Conservation (phyloP, 345 rosid species). For the Gossypium raimondii region DNA sequence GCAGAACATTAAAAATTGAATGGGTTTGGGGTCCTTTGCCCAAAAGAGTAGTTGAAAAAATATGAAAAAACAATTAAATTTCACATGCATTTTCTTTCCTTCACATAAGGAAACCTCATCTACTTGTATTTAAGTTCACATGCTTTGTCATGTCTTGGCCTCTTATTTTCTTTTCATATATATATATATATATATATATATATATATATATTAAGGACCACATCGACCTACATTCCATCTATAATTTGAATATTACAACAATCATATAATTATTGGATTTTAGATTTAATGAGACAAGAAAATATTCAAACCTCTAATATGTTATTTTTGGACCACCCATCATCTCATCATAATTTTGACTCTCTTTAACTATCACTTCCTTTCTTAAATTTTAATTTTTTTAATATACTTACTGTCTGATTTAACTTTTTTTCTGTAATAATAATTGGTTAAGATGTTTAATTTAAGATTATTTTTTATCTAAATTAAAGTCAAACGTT, state of each 20-base stretch:
- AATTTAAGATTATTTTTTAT: too few relatives aligned
- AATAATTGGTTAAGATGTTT: too few relatives aligned
- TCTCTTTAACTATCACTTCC: neutral
- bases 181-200: neutral
- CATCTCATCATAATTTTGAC: neutral
- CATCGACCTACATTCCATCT: conserved; percentile 15
- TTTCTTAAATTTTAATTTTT: neutral
- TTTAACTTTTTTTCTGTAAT: neutral
- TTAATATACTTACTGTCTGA: neutral
- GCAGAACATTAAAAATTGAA: neutral
- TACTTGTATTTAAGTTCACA: conserved; percentile 9
- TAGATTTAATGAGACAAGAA: neutral
- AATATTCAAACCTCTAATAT: neutral
- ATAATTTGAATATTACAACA: neutral
- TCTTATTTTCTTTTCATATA: neutral
- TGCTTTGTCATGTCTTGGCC: conserved; percentile 10
- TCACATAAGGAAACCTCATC: neutral
- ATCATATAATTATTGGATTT: neutral
- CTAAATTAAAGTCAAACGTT: too few relatives aligned
- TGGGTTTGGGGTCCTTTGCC: neutral
- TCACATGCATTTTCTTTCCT: conserved; percentile 24
- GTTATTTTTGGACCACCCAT: neutral
- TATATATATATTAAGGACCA: neutral
- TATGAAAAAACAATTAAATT: conserved; percentile 6
- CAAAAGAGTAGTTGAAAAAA: conserved; percentile 15